Base-by-base conservation (phyloP, 805 yeast species). In the Kodamaea kaohsiungensis region DNA sequence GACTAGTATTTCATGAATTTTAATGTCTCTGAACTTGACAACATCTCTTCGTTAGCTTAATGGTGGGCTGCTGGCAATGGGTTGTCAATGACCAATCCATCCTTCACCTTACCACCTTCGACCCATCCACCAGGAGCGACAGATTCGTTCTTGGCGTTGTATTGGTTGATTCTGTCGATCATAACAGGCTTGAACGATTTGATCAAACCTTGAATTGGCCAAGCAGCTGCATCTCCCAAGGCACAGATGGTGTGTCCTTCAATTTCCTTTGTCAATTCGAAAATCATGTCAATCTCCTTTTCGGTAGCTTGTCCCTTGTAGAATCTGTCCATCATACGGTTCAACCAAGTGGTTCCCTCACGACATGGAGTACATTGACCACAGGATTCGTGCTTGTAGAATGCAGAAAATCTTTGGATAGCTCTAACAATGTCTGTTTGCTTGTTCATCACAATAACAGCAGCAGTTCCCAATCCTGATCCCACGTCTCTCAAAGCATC, bases 331-430 rank as follows among this genome's bases (percentile, higher is more conserved):
- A 90, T 90, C 83, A 89, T 86, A 73, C 84, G 87, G 56, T 80
- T 77, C 63, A 90, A 77, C 88, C 93, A 90, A 17, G 96, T 87
- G 45, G 96, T 89, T 55, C 97, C 97, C 75, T 90, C 96, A 70
- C 97, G 85, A 76, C 96, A 90, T 55, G 96, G 96, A 3, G 96
- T 90, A 78, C 96, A 90, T 76, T 90, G 96, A 56, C 96, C 96
- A 76, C 96, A 90, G 7, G 95, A 87, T 79, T 90, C 96, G 75
- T 90, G 96, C 77, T 87, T 88, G 78, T 89, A 90, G 72, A 90
- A 90, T 45, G 88, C 85, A 45, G 93, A 72, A 65, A 90, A 83
- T 72, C 96, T 82, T 73, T 90, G 96, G 69, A 90, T 90, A 61
- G 93, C 95, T 60, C 91, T 81, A 57, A 90, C 84, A 52, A 90